Percentiles rank a stretch among this genome's conserved stretches.
These are phyloP conservation scores for Bimuria novae-zelandiae DNA, from an alignment of 2,329 filamentous ascomycete genomes.

Conservation along the genomic window DNA sequence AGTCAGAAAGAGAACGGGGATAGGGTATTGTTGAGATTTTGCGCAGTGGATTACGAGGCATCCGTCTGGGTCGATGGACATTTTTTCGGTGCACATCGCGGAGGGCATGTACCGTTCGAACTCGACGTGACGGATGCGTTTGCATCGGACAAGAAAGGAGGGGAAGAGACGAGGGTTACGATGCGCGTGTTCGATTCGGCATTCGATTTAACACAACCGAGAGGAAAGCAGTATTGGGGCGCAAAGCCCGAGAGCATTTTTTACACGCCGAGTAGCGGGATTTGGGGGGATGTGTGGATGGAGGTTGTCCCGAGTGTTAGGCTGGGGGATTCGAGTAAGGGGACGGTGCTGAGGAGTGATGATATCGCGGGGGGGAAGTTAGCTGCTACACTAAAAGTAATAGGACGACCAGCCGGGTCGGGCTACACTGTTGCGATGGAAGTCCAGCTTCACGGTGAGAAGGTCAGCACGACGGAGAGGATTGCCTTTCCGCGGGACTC, in stretches of 20 bases:
- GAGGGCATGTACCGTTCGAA: constrained; percentile 63
- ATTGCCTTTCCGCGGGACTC: constrained; percentile 56
- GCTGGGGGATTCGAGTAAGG: constrained; percentile 60
- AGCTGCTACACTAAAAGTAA: constrained; percentile 56
- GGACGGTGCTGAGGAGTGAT: constrained; percentile 62
- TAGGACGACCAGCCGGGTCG: constrained; percentile 55
- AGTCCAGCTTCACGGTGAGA: constrained; percentile 55
- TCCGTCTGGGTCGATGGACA: constrained; percentile 61
- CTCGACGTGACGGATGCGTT: constrained; percentile 61
- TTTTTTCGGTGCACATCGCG: constrained; percentile 59
- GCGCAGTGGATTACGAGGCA: constrained; percentile 66
- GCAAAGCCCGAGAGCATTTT: constrained; percentile 65
- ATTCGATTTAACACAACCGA: constrained; percentile 66
- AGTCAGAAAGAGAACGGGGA: constrained; percentile 49
- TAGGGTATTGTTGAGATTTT: constrained; percentile 59
- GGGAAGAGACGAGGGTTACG: constrained; percentile 48
- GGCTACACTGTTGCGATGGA: constrained; percentile 59
- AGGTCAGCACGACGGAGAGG: constrained; percentile 52
- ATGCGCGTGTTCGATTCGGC: constrained; percentile 67
- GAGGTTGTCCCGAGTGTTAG: constrained; percentile 60
- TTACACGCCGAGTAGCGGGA: constrained; percentile 62
- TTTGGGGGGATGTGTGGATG: constrained; percentile 63
- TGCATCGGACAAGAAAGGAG: constrained; percentile 8
- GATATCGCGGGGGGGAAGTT: constrained; percentile 59
- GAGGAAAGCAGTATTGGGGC: constrained; percentile 71